Percentiles rank a stretch among this genome's conserved stretches.
These are phyloP conservation scores for Spinellus fusiger DNA, from an alignment of 192 early-diverging fungal species.

Conservation along the genomic window DNA sequence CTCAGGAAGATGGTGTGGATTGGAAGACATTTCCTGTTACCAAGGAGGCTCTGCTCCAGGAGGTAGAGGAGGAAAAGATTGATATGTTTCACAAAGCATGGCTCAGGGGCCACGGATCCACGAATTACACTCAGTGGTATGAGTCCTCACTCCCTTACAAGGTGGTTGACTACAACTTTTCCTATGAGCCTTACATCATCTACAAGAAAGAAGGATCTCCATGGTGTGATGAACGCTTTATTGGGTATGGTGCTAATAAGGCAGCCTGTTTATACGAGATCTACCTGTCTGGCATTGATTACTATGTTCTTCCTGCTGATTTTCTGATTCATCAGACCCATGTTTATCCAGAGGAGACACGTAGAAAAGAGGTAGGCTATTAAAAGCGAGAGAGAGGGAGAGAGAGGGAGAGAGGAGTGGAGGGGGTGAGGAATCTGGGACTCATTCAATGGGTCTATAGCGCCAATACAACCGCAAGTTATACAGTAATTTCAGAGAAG, in stretches of 20 bases:
- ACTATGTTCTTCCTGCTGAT: slow-evolving; percentile 42
- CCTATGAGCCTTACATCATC: slow-evolving; percentile 53
- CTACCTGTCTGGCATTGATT: slow-evolving; percentile 45
- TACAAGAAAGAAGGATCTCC: slow-evolving; percentile 40
- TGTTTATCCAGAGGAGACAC: slow-evolving; percentile 37
- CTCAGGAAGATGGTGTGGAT: slow-evolving; percentile 43
- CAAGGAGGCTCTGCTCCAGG: slow-evolving; percentile 33
- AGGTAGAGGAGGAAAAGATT: slow-evolving; percentile 38
- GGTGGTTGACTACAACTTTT: slow-evolving; percentile 42
- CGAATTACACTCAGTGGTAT: slow-evolving; percentile 47
- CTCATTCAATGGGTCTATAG: slow-evolving; percentile 19
- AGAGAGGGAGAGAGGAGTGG: not conserved
- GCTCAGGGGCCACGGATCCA: slow-evolving; percentile 43
- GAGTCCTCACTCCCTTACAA: slow-evolving; percentile 35
- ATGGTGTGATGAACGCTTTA: slow-evolving; percentile 49
- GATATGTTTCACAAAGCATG: slow-evolving; percentile 47
- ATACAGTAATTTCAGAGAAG: slow-evolving; percentile 45
- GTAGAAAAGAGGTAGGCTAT: slow-evolving; percentile 39
- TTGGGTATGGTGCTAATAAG: slow-evolving; percentile 53
- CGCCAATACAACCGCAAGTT: slow-evolving; percentile 42
- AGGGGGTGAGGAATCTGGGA: not conserved
- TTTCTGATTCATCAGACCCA: slow-evolving; percentile 51
- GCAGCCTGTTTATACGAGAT: slow-evolving; percentile 50
- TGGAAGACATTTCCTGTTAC: slow-evolving; percentile 40
- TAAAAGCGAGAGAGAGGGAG: not conserved